A percentile compares a stretch with the other conserved stretches of the same genome.
Conservation (phyloP, 225 moss, liverwort and hornwort genomes). For the Straminergon stramineum region DNA sequence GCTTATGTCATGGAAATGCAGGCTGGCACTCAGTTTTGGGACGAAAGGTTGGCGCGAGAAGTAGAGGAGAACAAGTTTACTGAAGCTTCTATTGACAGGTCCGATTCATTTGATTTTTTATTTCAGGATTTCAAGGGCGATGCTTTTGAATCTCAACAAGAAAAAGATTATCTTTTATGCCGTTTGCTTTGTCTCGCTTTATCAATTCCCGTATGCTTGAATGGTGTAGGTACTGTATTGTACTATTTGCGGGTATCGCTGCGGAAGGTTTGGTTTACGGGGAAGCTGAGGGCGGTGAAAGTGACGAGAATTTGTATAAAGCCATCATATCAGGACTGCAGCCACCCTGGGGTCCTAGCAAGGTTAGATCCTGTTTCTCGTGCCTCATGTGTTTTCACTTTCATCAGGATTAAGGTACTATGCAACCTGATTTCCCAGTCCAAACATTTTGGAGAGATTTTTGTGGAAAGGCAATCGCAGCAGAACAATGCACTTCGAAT, state of each 20-base stretch:
- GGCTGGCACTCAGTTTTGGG: conserved; percentile 99
- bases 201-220: neutral
- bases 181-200: neutral
- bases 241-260: conserved; percentile 91
- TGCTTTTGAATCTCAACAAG: neutral
- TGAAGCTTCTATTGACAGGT: conserved; percentile 78
- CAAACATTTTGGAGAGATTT: neutral
- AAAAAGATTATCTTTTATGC: neutral
- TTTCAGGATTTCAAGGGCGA: neutral
- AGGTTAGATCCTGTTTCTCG: conserved; percentile 29
- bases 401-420: neutral
- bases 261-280: conserved; percentile 89
- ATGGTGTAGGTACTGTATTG: conserved; percentile 69
- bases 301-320: conserved; percentile 93
- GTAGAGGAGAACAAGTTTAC: conserved; percentile 54
- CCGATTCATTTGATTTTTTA: neutral
- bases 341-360: conserved; percentile 86
- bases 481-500: neutral
- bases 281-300: conserved; percentile 92
- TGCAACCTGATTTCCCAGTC: neutral
- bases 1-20: conserved; percentile 22
- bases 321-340: conserved; percentile 60
- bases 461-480: neutral
- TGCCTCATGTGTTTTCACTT: neutral
- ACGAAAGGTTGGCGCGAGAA: conserved; percentile 71